Base-by-base conservation (phyloP, 2,329 filamentous ascomycete genomes). In the Rasamsonia emersonii region DNA sequence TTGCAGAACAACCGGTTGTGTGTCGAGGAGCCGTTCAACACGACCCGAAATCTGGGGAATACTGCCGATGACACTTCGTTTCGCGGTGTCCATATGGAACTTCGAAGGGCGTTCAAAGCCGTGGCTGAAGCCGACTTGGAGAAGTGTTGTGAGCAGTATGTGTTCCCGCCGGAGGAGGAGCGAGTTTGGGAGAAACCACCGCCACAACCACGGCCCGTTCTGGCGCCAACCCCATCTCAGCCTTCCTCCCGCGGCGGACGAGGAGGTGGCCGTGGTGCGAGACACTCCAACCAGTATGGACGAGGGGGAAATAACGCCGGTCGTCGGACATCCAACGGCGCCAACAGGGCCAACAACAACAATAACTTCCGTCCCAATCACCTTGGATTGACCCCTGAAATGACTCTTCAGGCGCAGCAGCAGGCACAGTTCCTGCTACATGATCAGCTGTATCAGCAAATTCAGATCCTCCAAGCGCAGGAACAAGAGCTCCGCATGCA, bases 1-100 rank as follows among this genome's bases (percentile, higher is more conserved):
- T 70, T 75, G 20, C 65, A 80, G 36, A 86, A 88, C 50, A 91
- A 93, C 49, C 77, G 82, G 41, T 71, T 98, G 18, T 95, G 89
- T 54, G 85, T 98, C 8, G 91, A 98, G 54, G 91, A 98, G 56
- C 91, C 91, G 0, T 98, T 98, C 68, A 98, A 94, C 49, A 81
- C 73, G 3, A 71, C 73, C 20, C 77, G 91, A 24, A 98, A 98
- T 54, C 68, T 98, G 27, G 91, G 88, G 24, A 98, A 98, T 49
- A 96, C 91, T 2, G 91, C 86, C 6, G 91, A 98, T 53, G 88
- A 94, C 54, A 93, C 84, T 25, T 89, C 91, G 1, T 95, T 94
- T 61, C 77, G 82, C 30, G 91, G 91, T 1, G 73, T 98, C 18
- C 91, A 98, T 54, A 60, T 86, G 44, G 91, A 98, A 60, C 67